A percentile compares a stretch with the other conserved stretches of the same genome.
These are phyloP conservation scores for Epichloe sibirici DNA, from an alignment of 2,329 filamentous ascomycete species.

Conservation along the genomic window DNA sequence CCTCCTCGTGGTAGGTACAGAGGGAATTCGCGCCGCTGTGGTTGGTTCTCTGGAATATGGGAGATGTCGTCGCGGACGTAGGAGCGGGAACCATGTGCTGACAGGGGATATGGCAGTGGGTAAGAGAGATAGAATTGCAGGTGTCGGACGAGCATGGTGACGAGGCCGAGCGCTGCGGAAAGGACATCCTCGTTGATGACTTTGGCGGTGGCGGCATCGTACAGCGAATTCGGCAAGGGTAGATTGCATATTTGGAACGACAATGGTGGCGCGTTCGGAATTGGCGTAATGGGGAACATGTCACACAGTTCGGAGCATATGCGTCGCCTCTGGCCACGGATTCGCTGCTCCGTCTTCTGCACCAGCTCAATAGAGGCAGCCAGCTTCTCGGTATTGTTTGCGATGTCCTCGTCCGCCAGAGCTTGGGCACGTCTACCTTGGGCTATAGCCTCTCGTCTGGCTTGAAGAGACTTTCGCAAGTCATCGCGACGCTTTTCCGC, in stretches of 20 bases:
- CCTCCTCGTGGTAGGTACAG: constrained; percentile 54
- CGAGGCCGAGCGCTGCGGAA: constrained; percentile 71
- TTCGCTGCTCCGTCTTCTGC: constrained; percentile 46
- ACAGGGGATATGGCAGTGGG: constrained; percentile 70
- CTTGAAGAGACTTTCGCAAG: constrained; percentile 51
- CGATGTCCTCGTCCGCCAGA: constrained; percentile 47
- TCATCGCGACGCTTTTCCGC: constrained; percentile 53
- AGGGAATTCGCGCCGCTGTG: constrained; percentile 59
- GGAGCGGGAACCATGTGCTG: constrained; percentile 59
- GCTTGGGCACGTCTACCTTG: constrained; percentile 48
- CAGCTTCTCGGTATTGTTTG: constrained; percentile 47
- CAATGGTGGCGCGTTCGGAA: constrained; percentile 44
- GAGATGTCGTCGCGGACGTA: constrained; percentile 66
- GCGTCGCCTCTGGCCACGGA: constrained; percentile 76
- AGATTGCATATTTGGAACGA: constrained; percentile 75
- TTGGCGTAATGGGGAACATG: constrained; percentile 71
- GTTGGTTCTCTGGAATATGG: constrained; percentile 32
- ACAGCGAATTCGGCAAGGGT: constrained; percentile 67
- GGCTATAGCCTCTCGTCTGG: constrained; percentile 55
- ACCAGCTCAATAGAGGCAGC: constrained; percentile 42
- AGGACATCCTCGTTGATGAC: constrained; percentile 54
- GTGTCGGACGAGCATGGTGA: constrained; percentile 60
- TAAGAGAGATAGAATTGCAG: constrained; percentile 73
- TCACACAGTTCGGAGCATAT: constrained; percentile 71
- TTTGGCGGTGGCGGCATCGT: constrained; percentile 38